A percentile compares a stretch with the other conserved stretches of the same genome.
These are phyloP conservation scores for Leccinum longicurvipes DNA, from an alignment of 768 basidiomycete genomes.

Conservation along the genomic window DNA sequence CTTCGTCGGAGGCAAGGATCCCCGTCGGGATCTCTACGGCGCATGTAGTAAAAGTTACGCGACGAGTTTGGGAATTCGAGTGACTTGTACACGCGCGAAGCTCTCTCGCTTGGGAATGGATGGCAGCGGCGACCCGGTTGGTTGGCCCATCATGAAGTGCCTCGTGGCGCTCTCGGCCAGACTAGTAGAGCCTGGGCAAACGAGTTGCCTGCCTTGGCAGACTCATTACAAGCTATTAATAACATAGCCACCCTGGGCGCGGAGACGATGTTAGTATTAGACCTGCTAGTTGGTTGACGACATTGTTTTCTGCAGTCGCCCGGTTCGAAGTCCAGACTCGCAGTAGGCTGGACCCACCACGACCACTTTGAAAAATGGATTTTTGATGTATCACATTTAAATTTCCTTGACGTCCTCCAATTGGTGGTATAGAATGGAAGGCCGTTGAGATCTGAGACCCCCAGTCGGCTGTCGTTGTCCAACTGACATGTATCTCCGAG, in stretches of 20 bases:
- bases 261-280: neutral
- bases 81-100: neutral
- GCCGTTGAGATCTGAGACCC: too few relatives aligned
- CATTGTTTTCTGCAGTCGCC: neutral
- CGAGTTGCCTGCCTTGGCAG: neutral
- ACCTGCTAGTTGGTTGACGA: neutral
- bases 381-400: neutral
- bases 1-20: too few relatives aligned
- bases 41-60: neutral
- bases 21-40: neutral
- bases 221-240: too few relatives aligned
- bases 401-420: neutral
- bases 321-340: neutral
- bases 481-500: neutral
- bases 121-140: neutral
- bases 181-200: neutral
- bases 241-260: neutral
- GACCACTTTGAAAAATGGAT: neutral
- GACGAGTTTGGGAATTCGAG: neutral
- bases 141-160: neutral
- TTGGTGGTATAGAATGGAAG: too few relatives aligned
- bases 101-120: neutral
- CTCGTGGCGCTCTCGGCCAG: constrained; percentile 2
- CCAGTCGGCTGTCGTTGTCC: too few relatives aligned
- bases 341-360: neutral